phyloP scores from a whole-genome alignment of 2,329 filamentous ascomycete genomes.

The Sarocladiaceae sp. region DNA sequence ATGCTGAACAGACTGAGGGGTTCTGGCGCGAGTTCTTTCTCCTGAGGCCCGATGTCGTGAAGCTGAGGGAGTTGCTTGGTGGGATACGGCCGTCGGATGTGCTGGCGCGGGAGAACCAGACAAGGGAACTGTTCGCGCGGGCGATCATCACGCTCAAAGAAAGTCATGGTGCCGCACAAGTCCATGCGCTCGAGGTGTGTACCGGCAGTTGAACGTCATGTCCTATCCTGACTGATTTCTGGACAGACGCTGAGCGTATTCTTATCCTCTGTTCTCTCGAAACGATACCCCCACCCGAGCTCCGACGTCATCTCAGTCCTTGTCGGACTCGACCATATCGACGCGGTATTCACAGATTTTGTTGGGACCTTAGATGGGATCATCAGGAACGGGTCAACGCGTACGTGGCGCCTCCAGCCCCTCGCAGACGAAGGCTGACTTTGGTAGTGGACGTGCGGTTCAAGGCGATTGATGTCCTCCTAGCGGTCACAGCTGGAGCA shows the following conservation, averaged over 20 bases:
- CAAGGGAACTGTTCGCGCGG: constrained; percentile 69
- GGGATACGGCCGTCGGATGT: constrained; percentile 68
- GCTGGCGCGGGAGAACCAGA: constrained; percentile 69
- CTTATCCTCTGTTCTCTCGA: constrained; percentile 72
- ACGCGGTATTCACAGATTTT: constrained; percentile 81
- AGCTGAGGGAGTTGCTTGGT: constrained; percentile 63
- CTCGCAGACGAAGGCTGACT: constrained; percentile 19
- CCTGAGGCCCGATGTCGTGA: constrained; percentile 67
- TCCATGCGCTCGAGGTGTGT: constrained; percentile 80
- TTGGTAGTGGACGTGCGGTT: constrained; percentile 62
- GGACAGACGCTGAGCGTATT: constrained; percentile 81
- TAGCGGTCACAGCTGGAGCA: constrained; percentile 84
- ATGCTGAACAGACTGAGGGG: constrained; percentile 69
- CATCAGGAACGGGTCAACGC: constrained; percentile 66
- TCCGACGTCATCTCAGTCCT: constrained; percentile 90
- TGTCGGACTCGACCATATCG: constrained; percentile 82
- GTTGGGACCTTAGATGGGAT: constrained; percentile 75
- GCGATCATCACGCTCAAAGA: constrained; percentile 65
- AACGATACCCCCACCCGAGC: constrained; percentile 91
- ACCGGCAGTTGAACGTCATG: no score
- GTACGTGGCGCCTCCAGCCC: constrained; percentile 40
- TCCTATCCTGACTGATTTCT: neutral
- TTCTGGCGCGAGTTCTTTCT: constrained; percentile 98
- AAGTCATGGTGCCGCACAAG: constrained; percentile 54
- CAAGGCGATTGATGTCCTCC: constrained; percentile 73